Evolutionary conservation across 1,139 yeast species (phyloP).

Genomic region (Scheffersomyces parashehatae): DNA sequence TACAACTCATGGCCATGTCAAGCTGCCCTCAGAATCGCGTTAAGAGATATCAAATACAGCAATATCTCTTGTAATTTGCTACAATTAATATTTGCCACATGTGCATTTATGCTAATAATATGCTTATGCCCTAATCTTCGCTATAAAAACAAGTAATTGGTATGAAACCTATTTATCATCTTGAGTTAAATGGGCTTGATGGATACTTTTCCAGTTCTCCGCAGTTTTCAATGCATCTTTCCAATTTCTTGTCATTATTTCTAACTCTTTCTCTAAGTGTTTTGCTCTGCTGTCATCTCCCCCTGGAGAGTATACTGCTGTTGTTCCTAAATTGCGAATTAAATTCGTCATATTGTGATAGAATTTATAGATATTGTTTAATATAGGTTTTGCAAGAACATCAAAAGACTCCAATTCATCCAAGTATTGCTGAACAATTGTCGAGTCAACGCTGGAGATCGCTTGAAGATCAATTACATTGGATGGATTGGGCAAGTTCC

Average conservation of each 20-base stretch:
- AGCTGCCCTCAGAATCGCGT: too few species aligned
- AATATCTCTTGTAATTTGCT: too few species aligned
- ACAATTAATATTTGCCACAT: too few species aligned
- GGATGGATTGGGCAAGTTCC: constrained; percentile 35
- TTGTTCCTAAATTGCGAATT: constrained; percentile 12
- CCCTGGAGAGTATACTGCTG: constrained; percentile 1
- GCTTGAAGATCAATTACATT: constrained; percentile 28
- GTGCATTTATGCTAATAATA: too few species aligned
- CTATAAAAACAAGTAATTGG: too few species aligned
- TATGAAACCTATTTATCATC: background rate
- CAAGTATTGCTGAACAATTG: constrained; percentile 20
- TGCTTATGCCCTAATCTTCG: too few species aligned
- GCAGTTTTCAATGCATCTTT: constrained; percentile 46
- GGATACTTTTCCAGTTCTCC: constrained; percentile 44
- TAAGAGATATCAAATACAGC: too few species aligned
- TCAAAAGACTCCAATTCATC: constrained; percentile 44
- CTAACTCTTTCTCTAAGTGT: constrained; percentile 38
- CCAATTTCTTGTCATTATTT: constrained; percentile 40
- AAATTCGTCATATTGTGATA: constrained; percentile 23
- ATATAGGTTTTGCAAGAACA: constrained; percentile 34
- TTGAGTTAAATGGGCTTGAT: background rate
- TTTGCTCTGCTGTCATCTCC: constrained; percentile 16
- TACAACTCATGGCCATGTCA: background rate
- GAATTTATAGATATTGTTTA: constrained; percentile 18
- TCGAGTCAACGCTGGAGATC: constrained; percentile 17